Evolutionary conservation across 1,284 basidiomycete genomes (phyloP).

Genomic region (Blastosporella zonata): DNA sequence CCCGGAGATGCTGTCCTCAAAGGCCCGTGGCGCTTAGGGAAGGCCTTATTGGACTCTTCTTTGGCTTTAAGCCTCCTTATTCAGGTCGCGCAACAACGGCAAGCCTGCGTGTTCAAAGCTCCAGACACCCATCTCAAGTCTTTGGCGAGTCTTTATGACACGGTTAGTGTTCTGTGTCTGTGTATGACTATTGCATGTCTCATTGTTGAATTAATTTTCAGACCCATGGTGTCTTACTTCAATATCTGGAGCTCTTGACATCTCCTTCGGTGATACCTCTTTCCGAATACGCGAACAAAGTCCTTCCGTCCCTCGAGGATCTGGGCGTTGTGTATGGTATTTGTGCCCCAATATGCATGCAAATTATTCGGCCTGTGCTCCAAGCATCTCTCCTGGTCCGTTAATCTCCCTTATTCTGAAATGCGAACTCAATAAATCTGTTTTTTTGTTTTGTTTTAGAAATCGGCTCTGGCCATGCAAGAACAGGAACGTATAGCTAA

Average conservation of each 20-base stretch:
- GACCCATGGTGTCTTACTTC: slow-evolving; percentile 75
- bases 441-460: slow-evolving; percentile 33
- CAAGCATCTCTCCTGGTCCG: slow-evolving; percentile 61
- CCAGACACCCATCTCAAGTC: slow-evolving; percentile 79
- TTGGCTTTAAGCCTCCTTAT: slow-evolving; percentile 83
- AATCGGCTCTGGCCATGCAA: slow-evolving; percentile 54
- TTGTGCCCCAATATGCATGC: slow-evolving; percentile 84
- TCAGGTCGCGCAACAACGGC: slow-evolving; percentile 85
- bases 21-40: slow-evolving; percentile 68
- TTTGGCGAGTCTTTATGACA: slow-evolving; percentile 83
- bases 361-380: slow-evolving; percentile 83
- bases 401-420: slow-evolving; percentile 15
- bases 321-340: slow-evolving; percentile 76
- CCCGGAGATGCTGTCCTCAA: slow-evolving; percentile 56
- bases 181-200: slow-evolving; percentile 14
- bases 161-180: slow-evolving; percentile 48
- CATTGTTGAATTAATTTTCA: slow-evolving; percentile 28
- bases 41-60: slow-evolving; percentile 65
- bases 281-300: slow-evolving; percentile 61
- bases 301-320: slow-evolving; percentile 70
- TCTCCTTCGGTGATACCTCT: slow-evolving; percentile 57
- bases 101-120: slow-evolving; percentile 73
- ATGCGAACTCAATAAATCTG: slow-evolving; percentile 1
- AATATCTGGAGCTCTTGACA: slow-evolving; percentile 73
- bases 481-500: slow-evolving; percentile 64